Conservation (phyloP, 345 rosid genomes). For the Euphorbia peplus region DNA sequence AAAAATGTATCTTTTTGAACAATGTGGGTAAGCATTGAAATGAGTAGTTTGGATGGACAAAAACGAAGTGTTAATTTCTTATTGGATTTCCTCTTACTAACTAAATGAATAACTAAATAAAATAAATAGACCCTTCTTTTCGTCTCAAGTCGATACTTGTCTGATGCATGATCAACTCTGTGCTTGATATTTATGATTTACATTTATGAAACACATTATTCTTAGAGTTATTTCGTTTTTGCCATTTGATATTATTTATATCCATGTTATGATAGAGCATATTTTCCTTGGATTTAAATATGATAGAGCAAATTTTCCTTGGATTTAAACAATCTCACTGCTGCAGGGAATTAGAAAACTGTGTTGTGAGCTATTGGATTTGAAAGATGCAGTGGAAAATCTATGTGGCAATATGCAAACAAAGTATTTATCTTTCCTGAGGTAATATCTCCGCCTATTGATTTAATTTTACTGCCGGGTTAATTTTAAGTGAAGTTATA, state of each 20-base stretch:
- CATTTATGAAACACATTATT: not conserved
- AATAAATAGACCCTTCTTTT: no score
- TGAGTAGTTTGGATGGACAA: no score
- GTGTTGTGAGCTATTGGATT: slow-evolving; percentile 95
- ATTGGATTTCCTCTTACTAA: no score
- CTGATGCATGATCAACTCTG: not conserved
- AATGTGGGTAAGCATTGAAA: no score
- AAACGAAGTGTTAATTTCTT: no score
- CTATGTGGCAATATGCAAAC: slow-evolving; percentile 77
- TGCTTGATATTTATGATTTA: not conserved
- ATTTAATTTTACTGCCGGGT: not conserved
- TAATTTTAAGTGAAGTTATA: not conserved
- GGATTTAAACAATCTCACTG: not conserved
- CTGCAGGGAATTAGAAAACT: slow-evolving; percentile 87
- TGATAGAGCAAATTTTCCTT: not conserved
- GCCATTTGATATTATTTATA: not conserved
- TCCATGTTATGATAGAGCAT: not conserved
- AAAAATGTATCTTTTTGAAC: no score
- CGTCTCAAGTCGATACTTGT: no score
- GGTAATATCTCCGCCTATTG: slow-evolving; percentile 34
- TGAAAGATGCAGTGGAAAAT: slow-evolving; percentile 93
- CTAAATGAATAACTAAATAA: no score
- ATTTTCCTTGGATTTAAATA: not conserved
- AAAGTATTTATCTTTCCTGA: slow-evolving; percentile 79
- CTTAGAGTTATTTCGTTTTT: not conserved